phyloP scores from a whole-genome alignment of 2,329 filamentous ascomycete species.

The Orbilia javanica region DNA sequence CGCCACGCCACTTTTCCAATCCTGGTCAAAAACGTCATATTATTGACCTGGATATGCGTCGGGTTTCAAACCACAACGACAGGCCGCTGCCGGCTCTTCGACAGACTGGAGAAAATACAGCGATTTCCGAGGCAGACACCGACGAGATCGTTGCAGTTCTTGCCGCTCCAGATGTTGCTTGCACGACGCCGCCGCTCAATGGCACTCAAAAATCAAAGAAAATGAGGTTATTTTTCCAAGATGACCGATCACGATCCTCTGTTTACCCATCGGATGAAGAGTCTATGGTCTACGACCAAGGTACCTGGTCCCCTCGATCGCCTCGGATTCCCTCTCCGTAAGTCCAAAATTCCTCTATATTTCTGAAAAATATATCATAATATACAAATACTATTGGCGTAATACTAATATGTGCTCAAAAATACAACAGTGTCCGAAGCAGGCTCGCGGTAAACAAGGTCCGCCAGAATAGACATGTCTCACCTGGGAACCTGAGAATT shows the following conservation, averaged over 20 bases:
- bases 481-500: slow-evolving; percentile 40
- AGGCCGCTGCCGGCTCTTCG: slow-evolving; percentile 23
- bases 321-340: slow-evolving; percentile 21
- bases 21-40: not conserved
- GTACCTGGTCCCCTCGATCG: slow-evolving; percentile 3
- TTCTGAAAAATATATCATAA: not conserved
- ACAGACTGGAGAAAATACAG: slow-evolving; percentile 11
- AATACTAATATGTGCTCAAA: not conserved
- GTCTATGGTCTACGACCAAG: slow-evolving; percentile 23
- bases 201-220: slow-evolving; percentile 34
- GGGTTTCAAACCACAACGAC: slow-evolving; percentile 17
- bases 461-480: slow-evolving; percentile 35
- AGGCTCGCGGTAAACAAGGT: slow-evolving; percentile 27
- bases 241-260: slow-evolving; percentile 39
- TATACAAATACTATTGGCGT: not conserved
- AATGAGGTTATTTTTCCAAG: slow-evolving; percentile 45
- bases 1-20: not conserved
- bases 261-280: slow-evolving; percentile 50
- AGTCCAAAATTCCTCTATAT: slow-evolving; percentile 21
- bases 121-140: slow-evolving; percentile 26
- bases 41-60: not conserved
- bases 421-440: not conserved
- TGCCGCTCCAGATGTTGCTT: slow-evolving; percentile 22
- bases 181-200: not conserved
- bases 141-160: slow-evolving; percentile 26